Evolutionary conservation across 306 rosid genomes (phyloP).

Genomic region (Vicia sativa): DNA sequence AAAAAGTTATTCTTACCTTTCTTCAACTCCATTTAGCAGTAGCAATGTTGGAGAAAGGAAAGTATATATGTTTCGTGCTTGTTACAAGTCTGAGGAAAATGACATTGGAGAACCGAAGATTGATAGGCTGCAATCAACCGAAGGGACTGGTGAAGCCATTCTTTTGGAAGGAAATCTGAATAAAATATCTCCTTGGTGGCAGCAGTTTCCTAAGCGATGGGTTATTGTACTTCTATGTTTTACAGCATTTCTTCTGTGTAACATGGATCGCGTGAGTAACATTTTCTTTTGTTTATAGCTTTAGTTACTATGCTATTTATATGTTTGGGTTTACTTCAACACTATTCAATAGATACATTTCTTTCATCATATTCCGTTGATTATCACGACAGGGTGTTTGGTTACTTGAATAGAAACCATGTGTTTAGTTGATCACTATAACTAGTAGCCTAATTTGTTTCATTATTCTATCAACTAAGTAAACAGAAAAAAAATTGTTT

Average conservation of each 20-base stretch:
- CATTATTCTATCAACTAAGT: slow-evolving; percentile 9
- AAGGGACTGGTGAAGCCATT: slow-evolving; percentile 72
- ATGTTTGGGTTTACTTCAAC: slow-evolving; percentile 3
- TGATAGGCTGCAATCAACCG: slow-evolving; percentile 58
- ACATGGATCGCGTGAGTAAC: slow-evolving; percentile 96
- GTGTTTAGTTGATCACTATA: not conserved
- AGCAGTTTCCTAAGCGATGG: slow-evolving; percentile 89
- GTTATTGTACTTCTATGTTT: slow-evolving; percentile 90
- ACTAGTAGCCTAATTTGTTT: slow-evolving; percentile 18
- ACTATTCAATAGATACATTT: not conserved
- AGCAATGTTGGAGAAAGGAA: slow-evolving; percentile 41
- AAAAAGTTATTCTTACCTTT: slow-evolving; percentile 46
- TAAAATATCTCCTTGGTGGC: slow-evolving; percentile 67
- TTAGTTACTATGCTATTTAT: slow-evolving; percentile 3
- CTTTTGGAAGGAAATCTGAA: slow-evolving; percentile 53
- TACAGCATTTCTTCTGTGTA: slow-evolving; percentile 82
- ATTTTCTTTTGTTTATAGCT: slow-evolving; percentile 22
- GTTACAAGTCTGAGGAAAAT: slow-evolving; percentile 76
- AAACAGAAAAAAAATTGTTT: not conserved
- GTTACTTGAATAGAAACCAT: not conserved
- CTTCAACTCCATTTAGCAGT: slow-evolving; percentile 42
- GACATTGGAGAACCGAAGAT: slow-evolving; percentile 54
- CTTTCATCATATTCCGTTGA: slow-evolving; percentile 9
- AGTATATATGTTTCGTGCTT: slow-evolving; percentile 51
- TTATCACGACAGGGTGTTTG: not conserved